Evolutionary conservation across 805 yeast genomes (phyloP).

Genomic region (Wickerhamomyces queroliae): DNA sequence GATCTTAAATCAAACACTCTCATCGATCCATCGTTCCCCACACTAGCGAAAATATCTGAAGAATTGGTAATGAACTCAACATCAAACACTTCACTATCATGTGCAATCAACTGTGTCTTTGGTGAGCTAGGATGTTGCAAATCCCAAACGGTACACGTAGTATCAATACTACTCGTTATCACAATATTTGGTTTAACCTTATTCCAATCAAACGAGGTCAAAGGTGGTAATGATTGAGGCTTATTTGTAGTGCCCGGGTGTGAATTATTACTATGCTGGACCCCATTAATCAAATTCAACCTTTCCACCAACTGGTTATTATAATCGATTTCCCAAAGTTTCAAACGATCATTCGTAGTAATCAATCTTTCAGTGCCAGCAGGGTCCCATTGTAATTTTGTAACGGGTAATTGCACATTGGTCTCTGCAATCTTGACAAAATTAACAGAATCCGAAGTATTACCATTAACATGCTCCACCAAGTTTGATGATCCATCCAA

Average conservation of each 20-base stretch:
- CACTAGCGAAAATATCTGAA: slow-evolving; percentile 78
- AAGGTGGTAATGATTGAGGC: slow-evolving; percentile 58
- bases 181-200: slow-evolving; percentile 58
- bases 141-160: slow-evolving; percentile 98
- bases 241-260: slow-evolving; percentile 24
- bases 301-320: slow-evolving; percentile 31
- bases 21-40: slow-evolving; percentile 93
- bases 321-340: slow-evolving; percentile 52
- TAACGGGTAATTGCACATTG: slow-evolving; percentile 59
- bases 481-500: slow-evolving; percentile 27
- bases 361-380: slow-evolving; percentile 42
- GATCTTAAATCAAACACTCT: slow-evolving; percentile 87
- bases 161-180: slow-evolving; percentile 86
- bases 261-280: slow-evolving; percentile 33
- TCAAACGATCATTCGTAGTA: slow-evolving; percentile 65
- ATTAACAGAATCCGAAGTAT: slow-evolving; percentile 28
- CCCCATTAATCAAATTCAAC: slow-evolving; percentile 33
- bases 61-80: slow-evolving; percentile 76
- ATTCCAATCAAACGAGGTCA: slow-evolving; percentile 95
- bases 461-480: slow-evolving; percentile 22
- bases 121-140: slow-evolving; percentile 57
- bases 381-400: slow-evolving; percentile 73
- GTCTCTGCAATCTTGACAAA: slow-evolving; percentile 46
- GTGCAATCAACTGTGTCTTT: slow-evolving; percentile 92
- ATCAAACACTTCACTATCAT: slow-evolving; percentile 92